Evolutionary conservation across 257 asterid species (phyloP).

Genomic region (Nicotiana benthamiana): DNA sequence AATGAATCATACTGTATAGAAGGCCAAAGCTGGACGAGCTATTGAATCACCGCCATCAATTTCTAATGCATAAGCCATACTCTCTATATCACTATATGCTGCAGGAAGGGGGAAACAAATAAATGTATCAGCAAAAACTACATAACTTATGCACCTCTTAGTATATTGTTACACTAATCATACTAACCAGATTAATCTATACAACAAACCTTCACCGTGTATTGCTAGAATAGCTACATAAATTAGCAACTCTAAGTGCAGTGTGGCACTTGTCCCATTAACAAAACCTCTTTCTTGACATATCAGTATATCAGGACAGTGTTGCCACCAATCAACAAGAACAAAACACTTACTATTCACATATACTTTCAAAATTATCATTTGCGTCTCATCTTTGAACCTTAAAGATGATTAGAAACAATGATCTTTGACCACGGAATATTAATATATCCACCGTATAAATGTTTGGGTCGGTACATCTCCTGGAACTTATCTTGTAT

Average conservation of each 20-base stretch:
- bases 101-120: conserved; percentile 13
- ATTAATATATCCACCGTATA: not conserved
- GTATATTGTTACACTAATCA: not conserved
- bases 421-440: not conserved
- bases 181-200: not conserved
- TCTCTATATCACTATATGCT: conserved; percentile 41
- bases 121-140: not conserved
- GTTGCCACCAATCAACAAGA: not conserved
- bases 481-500: not conserved
- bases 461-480: not conserved
- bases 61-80: conserved; percentile 34
- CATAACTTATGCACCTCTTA: not conserved
- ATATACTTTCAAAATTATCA: not conserved
- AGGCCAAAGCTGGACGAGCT: conserved; percentile 30
- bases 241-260: not conserved
- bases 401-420: not conserved
- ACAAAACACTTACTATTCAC: not conserved
- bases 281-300: not conserved
- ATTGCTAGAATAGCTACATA: not conserved
- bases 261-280: not conserved
- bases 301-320: not conserved
- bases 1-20: conserved; percentile 42
- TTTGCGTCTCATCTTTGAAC: not conserved
- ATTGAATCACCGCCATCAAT: conserved; percentile 67
- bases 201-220: not conserved